Evolutionary conservation across 768 basidiomycete genomes (phyloP), one percentile per base, ranked within the genome.

Genomic region (Suillus tomentosus): DNA sequence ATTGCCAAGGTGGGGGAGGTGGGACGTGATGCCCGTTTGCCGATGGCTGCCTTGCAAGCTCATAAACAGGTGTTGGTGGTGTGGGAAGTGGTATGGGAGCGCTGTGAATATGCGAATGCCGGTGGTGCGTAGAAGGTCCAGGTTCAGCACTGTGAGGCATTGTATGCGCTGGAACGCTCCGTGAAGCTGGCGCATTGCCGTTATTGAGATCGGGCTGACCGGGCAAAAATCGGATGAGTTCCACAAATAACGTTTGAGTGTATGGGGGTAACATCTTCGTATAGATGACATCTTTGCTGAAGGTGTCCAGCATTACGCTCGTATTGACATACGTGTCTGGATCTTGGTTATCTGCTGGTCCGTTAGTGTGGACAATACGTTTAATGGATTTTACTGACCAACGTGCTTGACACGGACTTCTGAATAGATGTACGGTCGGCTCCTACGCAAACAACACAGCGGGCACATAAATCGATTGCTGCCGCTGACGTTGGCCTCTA

Each of bases 371-470:
- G 63, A 62, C 45, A 67, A 64, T 47, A 45, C 54, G 51, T 24
- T 48, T 9, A 58, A 22, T 17, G 63, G 54, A 66, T 59, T 62
- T 61, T 54, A 79, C 82, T 39, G 64, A 89, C 89, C 82, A 22
- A 82, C 76, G 67, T 89, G 84, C 66, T 84, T 84, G 9, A 94
- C 88, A 47, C 92, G 84, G 24, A 94, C 84, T 69, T 94, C 90
- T 1, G 91, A 90, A 70, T 87, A 88, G 34, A 83, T 83, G 69
- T 94, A 95, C 7, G 78, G 75, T 64, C 83, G 82, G 64, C 87
- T 89, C 79, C 90, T 92, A 59, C 90, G 84, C 68, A 93, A 74
- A 73, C 87, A 88, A 71, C 93, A 94, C 22, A 94, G 73, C 0
- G 92, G 92, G 69, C 93, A 94, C 65, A 80, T 81, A 76, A 88